phyloP scores from a whole-genome alignment of 306 rosid genomes.

The Amphicarpaea edgeworthii region DNA sequence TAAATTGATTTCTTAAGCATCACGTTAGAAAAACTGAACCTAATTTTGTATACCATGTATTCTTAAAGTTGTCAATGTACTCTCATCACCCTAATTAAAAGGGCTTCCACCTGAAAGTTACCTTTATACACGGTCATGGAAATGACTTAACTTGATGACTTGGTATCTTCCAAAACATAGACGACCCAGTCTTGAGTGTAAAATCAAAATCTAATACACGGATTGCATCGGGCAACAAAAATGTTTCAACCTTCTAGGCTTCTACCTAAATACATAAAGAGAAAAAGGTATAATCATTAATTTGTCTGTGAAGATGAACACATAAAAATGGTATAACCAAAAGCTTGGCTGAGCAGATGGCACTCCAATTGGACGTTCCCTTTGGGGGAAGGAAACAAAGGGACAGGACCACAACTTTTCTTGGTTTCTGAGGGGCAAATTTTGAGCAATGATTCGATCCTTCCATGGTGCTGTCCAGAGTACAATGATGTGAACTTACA shows the following conservation, averaged over 20 bases:
- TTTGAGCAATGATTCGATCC: conserved; percentile 26
- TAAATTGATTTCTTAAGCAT: not conserved
- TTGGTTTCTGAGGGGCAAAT: conserved; percentile 4
- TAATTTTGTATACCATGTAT: not conserved
- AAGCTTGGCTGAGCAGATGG: conserved; percentile 37
- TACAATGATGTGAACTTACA: conserved; percentile 37
- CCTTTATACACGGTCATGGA: conserved; percentile 20
- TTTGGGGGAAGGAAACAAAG: conserved; percentile 21
- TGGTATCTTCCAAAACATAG: conserved; percentile 40
- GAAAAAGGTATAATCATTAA: conserved; percentile 2
- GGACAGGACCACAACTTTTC: conserved; percentile 46
- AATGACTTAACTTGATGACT: conserved; percentile 35
- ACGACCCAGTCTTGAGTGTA: not conserved
- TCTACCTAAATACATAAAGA: conserved; percentile 23
- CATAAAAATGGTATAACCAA: conserved; percentile 8
- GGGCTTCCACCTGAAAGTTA: conserved; percentile 36
- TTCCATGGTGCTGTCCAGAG: conserved; percentile 43
- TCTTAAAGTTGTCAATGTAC: conserved; percentile 19
- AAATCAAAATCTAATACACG: conserved; percentile 24
- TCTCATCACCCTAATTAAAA: conserved; percentile 19
- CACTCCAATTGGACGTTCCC: conserved; percentile 34
- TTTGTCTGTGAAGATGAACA: conserved; percentile 38
- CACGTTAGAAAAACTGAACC: not conserved
- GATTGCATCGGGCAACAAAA: conserved; percentile 33
- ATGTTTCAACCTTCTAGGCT: conserved; percentile 17